A percentile compares a stretch with the other conserved stretches of the same genome.
phyloP scores from a whole-genome alignment of 2,329 filamentous ascomycete genomes.

The Coniochaeta hoffmannii region DNA sequence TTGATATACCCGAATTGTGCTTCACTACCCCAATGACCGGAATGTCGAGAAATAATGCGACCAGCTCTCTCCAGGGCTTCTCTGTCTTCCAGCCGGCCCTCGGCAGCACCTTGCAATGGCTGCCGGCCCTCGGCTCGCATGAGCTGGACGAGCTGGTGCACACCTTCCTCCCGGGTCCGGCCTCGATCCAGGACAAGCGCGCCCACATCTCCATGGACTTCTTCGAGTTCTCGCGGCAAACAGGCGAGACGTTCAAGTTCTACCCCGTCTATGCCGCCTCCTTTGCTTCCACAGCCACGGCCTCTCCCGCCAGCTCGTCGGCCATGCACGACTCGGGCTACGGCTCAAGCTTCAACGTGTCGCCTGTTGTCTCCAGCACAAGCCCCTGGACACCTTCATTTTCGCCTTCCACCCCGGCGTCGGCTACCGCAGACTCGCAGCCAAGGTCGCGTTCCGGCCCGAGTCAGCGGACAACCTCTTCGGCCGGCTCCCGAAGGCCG shows the following conservation, averaged over 20 bases:
- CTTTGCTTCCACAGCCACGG: constrained; percentile 25
- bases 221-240: constrained; percentile 43
- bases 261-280: constrained; percentile 41
- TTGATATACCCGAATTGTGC: constrained; percentile 2
- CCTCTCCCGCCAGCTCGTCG: constrained; percentile 37
- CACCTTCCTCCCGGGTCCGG: constrained; percentile 46
- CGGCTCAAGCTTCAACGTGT: constrained; percentile 38
- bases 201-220: constrained; percentile 52
- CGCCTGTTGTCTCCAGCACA: constrained; percentile 40
- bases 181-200: constrained; percentile 50
- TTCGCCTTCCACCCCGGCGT: constrained; percentile 18
- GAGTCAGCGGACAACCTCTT: constrained; percentile 16
- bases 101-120: constrained; percentile 54
- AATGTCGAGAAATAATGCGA: constrained; percentile 28
- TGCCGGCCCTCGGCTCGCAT: constrained; percentile 55
- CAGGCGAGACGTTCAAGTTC: constrained; percentile 54
- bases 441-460: constrained; percentile 10
- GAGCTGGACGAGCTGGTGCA: constrained; percentile 55
- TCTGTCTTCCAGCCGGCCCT: constrained; percentile 52
- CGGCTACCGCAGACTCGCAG: constrained; percentile 22
- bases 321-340: constrained; percentile 36
- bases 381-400: constrained; percentile 34
- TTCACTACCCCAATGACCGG: constrained; percentile 15
- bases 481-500: constrained; percentile 20
- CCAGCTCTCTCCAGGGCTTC: constrained; percentile 32